Evolutionary conservation across 2,329 filamentous ascomycete species (phyloP).

Genomic region (Herpotrichia juniperi): DNA sequence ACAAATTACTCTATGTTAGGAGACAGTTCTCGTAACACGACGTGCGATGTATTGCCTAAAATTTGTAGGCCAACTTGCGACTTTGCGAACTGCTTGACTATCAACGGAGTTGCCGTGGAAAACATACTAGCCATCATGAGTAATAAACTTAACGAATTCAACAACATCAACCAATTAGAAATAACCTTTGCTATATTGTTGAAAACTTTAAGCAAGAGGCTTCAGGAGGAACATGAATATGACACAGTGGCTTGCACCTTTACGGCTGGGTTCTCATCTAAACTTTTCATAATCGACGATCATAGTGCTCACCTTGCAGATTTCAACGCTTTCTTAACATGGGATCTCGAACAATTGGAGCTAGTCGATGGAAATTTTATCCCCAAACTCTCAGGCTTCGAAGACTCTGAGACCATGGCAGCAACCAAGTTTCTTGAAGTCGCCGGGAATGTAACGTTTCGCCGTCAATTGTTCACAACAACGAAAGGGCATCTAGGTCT

Average conservation of each 20-base stretch:
- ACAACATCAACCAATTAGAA: no score
- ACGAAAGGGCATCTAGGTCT: background rate
- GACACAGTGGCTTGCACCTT: background rate
- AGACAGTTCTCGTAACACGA: background rate
- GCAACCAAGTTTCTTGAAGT: no score
- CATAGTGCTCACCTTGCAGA: background rate
- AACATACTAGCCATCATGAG: background rate
- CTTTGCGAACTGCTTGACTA: background rate
- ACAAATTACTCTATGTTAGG: background rate
- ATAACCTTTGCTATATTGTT: no score
- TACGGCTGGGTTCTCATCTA: background rate
- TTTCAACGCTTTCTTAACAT: background rate
- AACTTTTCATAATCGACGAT: background rate
- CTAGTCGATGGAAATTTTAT: background rate
- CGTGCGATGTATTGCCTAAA: background rate
- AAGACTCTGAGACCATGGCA: no score
- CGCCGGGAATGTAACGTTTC: background rate
- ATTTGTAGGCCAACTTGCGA: background rate
- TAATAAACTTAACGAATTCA: background rate
- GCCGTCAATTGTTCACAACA: background rate
- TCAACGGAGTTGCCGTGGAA: background rate
- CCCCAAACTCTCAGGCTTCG: no score
- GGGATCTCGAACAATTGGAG: background rate
- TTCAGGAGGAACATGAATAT: background rate
- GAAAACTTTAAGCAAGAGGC: background rate